Base-by-base conservation (phyloP, 176 grass and related monocot genomes). In the Phyllostachys edulis region DNA sequence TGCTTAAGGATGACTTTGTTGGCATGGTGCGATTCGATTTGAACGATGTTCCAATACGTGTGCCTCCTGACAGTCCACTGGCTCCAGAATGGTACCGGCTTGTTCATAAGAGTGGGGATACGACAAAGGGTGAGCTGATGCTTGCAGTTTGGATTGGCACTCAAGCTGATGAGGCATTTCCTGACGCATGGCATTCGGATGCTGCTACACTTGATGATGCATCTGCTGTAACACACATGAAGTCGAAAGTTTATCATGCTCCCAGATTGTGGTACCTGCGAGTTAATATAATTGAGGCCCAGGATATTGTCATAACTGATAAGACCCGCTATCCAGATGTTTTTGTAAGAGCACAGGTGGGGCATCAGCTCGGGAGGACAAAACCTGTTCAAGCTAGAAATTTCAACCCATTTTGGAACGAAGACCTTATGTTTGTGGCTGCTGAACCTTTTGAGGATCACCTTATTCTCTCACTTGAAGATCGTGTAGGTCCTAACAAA, bases 91-190 rank as follows among this genome's bases (percentile, higher is more conserved):
- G 96, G 96, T 99, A 94, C 82, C 89, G 91, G 36, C 93, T 99
- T 62, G 90, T 89, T 67, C 67, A 87, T 65, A 99, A 99, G 88
- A 88, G 62, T 39, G 91, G 93, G 17, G 91, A 89, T 39, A 99
- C 86, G 84, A 87, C 66, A 56, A 99, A 86, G 85, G 96, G 93
- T 50, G 96, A 99, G 62, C 80, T 99, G 73, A 99, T 99, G 96
- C 91, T 99, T 85, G 96, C 96, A 51, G 93, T 99, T 84, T 99
- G 96, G 96, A 87, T 99, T n/a, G 96, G 96, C 46, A 99, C 96
- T 34, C 96, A 99, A 84, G 93, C 93, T 46, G 96, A 99, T 15
- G 96, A 99, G 87, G 90, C 93, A 77, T 99, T 99, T 87, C 91
- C 96, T 82, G 96, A 99, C 66, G 96, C 96, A 74, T 94, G 91